Evolutionary conservation across 1,284 basidiomycete species (phyloP).

Genomic region (Trichosporon asahii): DNA sequence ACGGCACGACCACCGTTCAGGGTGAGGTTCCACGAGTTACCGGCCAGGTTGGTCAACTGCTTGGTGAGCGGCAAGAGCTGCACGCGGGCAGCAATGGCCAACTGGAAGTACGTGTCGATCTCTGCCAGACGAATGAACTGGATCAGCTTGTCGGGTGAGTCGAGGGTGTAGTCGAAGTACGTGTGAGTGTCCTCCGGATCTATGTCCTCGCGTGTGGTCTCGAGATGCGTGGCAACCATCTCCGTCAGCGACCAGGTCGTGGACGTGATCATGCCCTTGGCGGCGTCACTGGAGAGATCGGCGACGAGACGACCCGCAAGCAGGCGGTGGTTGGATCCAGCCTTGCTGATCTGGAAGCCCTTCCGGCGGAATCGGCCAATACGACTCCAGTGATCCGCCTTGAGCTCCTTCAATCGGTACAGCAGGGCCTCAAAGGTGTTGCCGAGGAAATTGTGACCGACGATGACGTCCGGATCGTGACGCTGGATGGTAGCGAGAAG

Average conservation of each 20-base stretch:
- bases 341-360: slow-evolving; percentile 66
- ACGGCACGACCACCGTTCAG: slow-evolving; percentile 94
- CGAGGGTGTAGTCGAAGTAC: slow-evolving; percentile 82
- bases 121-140: slow-evolving; percentile 90
- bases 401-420: slow-evolving; percentile 84
- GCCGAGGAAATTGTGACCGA: slow-evolving; percentile 94
- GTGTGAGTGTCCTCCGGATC: slow-evolving; percentile 91
- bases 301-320: slow-evolving; percentile 83
- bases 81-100: slow-evolving; percentile 88
- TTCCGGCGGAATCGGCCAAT: slow-evolving; percentile 86
- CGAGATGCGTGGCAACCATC: slow-evolving; percentile 89
- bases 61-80: slow-evolving; percentile 85
- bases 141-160: slow-evolving; percentile 72
- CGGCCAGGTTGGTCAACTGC: slow-evolving; percentile 94
- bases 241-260: slow-evolving; percentile 98
- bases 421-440: slow-evolving; percentile 86
- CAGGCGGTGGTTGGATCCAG: slow-evolving; percentile 80
- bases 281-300: slow-evolving; percentile 89
- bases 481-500: slow-evolving; percentile 78
- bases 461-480: slow-evolving; percentile 88
- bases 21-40: slow-evolving; percentile 97
- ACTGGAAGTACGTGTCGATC: slow-evolving; percentile 90
- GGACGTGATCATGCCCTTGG: slow-evolving; percentile 92
- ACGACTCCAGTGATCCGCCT: slow-evolving; percentile 88
- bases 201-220: slow-evolving; percentile 80